Evolutionary conservation across 768 basidiomycete genomes (phyloP).

Genomic region (Agaricus bisporus): DNA sequence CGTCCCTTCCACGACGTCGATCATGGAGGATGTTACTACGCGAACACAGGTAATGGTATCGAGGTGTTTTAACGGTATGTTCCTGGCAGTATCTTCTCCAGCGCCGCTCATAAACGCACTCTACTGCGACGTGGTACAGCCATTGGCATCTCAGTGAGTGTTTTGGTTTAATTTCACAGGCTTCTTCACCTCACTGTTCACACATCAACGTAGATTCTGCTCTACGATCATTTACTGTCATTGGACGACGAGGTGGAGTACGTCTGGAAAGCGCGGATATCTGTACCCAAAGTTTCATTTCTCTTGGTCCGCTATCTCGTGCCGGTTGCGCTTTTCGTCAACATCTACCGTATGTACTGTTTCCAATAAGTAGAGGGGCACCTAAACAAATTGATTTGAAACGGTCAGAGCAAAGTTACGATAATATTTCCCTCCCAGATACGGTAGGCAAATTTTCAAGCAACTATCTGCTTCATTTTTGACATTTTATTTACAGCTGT

Average conservation of each 20-base stretch:
- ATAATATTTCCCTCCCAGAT: constrained; percentile 1
- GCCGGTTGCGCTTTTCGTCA: constrained; percentile 3
- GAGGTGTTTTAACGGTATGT: constrained; percentile 3
- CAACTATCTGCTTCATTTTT: not conserved
- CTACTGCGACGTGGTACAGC: not conserved
- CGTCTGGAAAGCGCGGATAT: constrained; percentile 1
- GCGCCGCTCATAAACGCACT: not conserved
- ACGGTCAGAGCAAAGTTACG: not conserved
- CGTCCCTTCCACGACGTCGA: not conserved
- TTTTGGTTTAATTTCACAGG: not conserved
- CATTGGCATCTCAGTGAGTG: constrained; percentile 1
- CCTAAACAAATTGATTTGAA: not conserved
- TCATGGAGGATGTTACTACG: not conserved
- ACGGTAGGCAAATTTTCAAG: not conserved
- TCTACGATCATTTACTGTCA: constrained; percentile 3
- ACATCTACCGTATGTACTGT: constrained; percentile 2
- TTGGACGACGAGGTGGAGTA: constrained; percentile 6
- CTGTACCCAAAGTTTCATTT: constrained; percentile 1
- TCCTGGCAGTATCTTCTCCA: not conserved
- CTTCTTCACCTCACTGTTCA: not conserved
- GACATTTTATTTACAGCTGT: not conserved
- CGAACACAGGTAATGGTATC: not conserved
- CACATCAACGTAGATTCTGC: not conserved
- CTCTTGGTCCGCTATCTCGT: constrained; percentile 3
- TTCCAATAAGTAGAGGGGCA: not conserved